phyloP scores from a whole-genome alignment of 176 grass and related monocot genomes.

The Cenchrus fungigraminus region DNA sequence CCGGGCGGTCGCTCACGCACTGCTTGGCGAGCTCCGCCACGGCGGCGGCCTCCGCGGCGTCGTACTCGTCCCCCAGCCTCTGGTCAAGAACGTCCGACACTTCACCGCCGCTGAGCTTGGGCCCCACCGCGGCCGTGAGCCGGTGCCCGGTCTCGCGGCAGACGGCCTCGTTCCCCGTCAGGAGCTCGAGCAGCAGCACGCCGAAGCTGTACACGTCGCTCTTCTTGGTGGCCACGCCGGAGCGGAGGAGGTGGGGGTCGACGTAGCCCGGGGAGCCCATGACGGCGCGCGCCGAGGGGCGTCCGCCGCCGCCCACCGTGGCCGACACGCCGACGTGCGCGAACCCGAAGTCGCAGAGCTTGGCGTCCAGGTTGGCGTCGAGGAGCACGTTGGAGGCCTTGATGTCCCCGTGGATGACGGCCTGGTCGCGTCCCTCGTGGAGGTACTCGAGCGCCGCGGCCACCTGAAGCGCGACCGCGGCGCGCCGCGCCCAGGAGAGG shows the following conservation, averaged over 20 bases:
- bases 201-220: slow-evolving; percentile 98
- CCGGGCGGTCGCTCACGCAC: slow-evolving; percentile 66
- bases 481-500: slow-evolving; percentile 60
- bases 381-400: slow-evolving; percentile 89
- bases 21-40: slow-evolving; percentile 54
- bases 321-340: slow-evolving; percentile 56
- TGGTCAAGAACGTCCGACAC: slow-evolving; percentile 43
- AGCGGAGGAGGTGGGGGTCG: slow-evolving; percentile 75
- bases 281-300: slow-evolving; percentile 49
- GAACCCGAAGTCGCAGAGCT: slow-evolving; percentile 93
- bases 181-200: slow-evolving; percentile 84
- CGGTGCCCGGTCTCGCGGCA: slow-evolving; percentile 56
- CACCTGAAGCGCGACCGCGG: slow-evolving; percentile 67
- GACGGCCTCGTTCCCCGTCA: slow-evolving; percentile 70
- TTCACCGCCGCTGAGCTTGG: slow-evolving; percentile 19
- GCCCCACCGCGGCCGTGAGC: slow-evolving; percentile 54
- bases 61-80: slow-evolving; percentile 40
- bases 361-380: slow-evolving; percentile 59
- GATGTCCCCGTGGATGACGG: slow-evolving; percentile 86
- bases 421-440: slow-evolving; percentile 56
- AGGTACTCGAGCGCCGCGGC: slow-evolving; percentile 82
- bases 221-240: slow-evolving; percentile 71
- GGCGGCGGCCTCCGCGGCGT: slow-evolving; percentile 41
- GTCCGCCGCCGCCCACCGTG: slow-evolving; percentile 29
- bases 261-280: slow-evolving; percentile 85